Percentiles rank a stretch among this genome's conserved stretches.
phyloP scores from a whole-genome alignment of 2,329 filamentous ascomycete species.

The Tolypocladium paradoxum region DNA sequence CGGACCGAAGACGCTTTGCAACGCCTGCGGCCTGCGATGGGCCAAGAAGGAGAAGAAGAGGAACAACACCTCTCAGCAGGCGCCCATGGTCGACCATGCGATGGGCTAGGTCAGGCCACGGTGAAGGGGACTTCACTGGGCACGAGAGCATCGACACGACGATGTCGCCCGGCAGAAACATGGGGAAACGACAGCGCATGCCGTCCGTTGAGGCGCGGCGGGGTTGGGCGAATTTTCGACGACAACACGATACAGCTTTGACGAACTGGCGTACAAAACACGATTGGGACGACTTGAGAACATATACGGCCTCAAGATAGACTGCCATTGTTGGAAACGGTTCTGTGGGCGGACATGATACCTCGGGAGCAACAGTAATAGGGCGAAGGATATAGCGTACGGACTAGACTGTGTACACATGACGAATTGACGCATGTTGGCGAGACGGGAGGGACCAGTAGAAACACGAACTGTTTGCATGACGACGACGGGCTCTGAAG shows the following conservation, averaged over 20 bases:
- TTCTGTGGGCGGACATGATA: constrained; percentile 12
- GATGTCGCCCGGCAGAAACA: background rate
- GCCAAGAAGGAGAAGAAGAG: constrained; percentile 74
- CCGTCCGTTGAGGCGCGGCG: background rate
- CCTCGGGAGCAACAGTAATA: constrained; percentile 3
- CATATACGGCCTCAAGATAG: background rate
- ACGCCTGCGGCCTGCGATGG: constrained; percentile 76
- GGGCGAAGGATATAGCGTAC: background rate
- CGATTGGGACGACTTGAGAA: background rate
- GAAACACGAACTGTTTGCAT: background rate
- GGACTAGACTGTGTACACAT: background rate
- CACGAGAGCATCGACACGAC: background rate
- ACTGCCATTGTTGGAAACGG: background rate
- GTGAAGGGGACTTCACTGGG: background rate
- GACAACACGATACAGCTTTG: background rate
- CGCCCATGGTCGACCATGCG: constrained; percentile 11
- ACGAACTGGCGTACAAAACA: background rate
- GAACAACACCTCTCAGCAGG: constrained; percentile 11
- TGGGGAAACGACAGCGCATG: background rate
- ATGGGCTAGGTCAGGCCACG: constrained; percentile 6
- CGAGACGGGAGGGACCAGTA: background rate
- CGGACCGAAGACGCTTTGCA: constrained; percentile 90
- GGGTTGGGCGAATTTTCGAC: background rate
- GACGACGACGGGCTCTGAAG: background rate
- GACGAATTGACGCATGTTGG: background rate